Evolutionary conservation across 1,284 basidiomycete species (phyloP).

Genomic region (Mycosarcoma maydis): DNA sequence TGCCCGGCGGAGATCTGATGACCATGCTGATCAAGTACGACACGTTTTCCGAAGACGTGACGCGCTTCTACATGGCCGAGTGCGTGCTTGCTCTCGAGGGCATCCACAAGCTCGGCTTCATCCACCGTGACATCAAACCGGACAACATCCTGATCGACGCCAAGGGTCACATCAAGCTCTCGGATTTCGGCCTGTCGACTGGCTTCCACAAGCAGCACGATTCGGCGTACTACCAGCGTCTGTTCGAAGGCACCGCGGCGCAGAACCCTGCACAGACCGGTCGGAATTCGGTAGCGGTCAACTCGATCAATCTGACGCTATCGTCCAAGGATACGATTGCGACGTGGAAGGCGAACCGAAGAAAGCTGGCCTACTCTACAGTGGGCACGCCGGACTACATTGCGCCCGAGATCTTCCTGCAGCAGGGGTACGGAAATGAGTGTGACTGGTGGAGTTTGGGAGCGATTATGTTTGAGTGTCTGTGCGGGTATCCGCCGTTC

Average conservation of each 20-base stretch:
- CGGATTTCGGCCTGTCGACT: constrained; percentile 92
- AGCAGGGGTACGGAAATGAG: constrained; percentile 97
- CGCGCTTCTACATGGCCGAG: constrained; percentile 98
- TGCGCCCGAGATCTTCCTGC: constrained; percentile 96
- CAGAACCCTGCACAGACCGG: constrained; percentile 54
- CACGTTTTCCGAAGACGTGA: constrained; percentile 97
- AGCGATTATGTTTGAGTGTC: constrained; percentile 98
- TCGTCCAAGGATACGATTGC: constrained; percentile 68
- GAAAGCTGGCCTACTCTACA: constrained; percentile 96
- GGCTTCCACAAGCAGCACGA: constrained; percentile 95
- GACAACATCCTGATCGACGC: constrained; percentile 98
- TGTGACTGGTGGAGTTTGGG: constrained; percentile 91
- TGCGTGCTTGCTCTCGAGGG: constrained; percentile 97
- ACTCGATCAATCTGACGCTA: constrained; percentile 65
- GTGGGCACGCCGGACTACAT: constrained; percentile 99
- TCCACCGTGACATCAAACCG: constrained; percentile 94
- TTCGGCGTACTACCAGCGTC: constrained; percentile 90
- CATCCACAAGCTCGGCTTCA: constrained; percentile 98
- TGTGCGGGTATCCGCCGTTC: constrained; percentile 95
- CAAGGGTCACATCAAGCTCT: constrained; percentile 91
- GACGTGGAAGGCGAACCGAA: constrained; percentile 97
- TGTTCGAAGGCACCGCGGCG: constrained; percentile 74
- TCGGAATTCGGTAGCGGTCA: constrained; percentile 66
- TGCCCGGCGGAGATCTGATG: constrained; percentile 98
- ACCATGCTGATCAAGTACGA: constrained; percentile 99